phyloP scores from a whole-genome alignment of 306 rosid genomes.

The Cucurbita ficifolia region DNA sequence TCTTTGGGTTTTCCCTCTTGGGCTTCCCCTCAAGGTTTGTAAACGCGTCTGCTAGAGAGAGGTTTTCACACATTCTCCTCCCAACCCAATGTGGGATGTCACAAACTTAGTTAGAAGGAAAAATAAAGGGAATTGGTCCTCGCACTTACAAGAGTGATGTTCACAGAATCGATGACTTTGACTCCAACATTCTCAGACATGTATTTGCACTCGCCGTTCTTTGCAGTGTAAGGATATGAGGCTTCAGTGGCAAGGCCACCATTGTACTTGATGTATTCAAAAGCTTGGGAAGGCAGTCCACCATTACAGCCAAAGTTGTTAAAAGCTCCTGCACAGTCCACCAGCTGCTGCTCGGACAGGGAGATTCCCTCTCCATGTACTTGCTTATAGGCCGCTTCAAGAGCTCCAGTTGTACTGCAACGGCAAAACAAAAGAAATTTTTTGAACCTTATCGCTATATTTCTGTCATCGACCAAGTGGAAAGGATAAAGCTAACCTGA shows the following conservation, averaged over 20 bases:
- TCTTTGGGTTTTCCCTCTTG: too few species aligned
- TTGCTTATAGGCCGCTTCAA: constrained; percentile 81
- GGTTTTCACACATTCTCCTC: too few species aligned
- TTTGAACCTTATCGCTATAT: neutral
- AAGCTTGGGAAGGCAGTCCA: constrained; percentile 96
- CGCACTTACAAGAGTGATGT: constrained; percentile 57
- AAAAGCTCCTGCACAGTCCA: constrained; percentile 84
- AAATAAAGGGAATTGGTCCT: neutral
- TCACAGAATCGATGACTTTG: constrained; percentile 50
- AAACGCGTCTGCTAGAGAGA: too few species aligned
- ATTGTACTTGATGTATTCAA: constrained; percentile 76
- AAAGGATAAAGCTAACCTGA: constrained; percentile 24
- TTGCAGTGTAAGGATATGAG: constrained; percentile 68
- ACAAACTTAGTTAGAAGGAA: too few species aligned
- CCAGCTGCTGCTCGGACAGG: constrained; percentile 95
- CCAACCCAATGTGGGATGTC: too few species aligned
- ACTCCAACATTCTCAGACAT: constrained; percentile 47
- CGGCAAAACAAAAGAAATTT: neutral
- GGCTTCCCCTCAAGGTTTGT: too few species aligned
- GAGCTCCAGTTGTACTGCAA: constrained; percentile 85
- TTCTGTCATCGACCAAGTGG: neutral
- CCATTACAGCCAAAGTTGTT: constrained; percentile 83
- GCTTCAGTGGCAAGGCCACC: constrained; percentile 86
- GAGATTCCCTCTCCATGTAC: constrained; percentile 52
- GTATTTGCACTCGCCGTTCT: constrained; percentile 46